phyloP scores from a whole-genome alignment of 352 stramenopile genomes.

The Globisporangium solare region DNA sequence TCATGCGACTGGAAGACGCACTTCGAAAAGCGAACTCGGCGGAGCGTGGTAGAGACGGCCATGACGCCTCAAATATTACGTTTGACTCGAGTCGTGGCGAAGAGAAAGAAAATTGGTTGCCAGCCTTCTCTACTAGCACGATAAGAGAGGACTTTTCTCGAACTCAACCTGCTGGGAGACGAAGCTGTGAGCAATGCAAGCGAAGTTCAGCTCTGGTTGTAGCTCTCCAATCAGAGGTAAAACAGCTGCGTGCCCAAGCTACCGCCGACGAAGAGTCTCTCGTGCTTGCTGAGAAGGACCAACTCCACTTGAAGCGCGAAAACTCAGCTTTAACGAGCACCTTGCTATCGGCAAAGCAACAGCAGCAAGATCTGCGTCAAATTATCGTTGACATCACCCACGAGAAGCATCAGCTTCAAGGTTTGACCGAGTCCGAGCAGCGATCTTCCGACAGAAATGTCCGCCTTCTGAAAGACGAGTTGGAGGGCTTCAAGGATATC shows the following conservation, averaged over 20 bases:
- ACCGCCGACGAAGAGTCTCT: constrained; percentile 39
- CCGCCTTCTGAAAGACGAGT: constrained; percentile 27
- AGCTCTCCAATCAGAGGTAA: constrained; percentile 44
- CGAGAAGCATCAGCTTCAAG: constrained; percentile 52
- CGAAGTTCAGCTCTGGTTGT: constrained; percentile 26
- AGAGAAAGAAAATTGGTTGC: constrained; percentile 22
- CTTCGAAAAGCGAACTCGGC: constrained; percentile 16
- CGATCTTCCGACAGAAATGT: constrained; percentile 26
- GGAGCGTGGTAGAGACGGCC: constrained; percentile 7
- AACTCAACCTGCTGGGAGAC: constrained; percentile 16
- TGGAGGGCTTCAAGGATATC: constrained; percentile 25
- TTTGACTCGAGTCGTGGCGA: constrained; percentile 38
- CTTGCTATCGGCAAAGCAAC: constrained; percentile 43
- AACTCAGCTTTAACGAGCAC: constrained; percentile 35
- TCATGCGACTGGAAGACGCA: constrained; percentile 42
- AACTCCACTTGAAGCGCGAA: constrained; percentile 37
- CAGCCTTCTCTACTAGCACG: constrained; percentile 21
- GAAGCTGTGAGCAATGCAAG: constrained; percentile 41
- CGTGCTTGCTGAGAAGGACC: constrained; percentile 36
- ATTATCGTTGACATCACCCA: constrained; percentile 39
- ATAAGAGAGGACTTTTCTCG: constrained; percentile 28
- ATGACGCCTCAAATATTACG: constrained; percentile 28
- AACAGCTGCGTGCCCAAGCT: constrained; percentile 36
- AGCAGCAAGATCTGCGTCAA: constrained; percentile 47
- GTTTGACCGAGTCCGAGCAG: constrained; percentile 30